A percentile compares a stretch with the other conserved stretches of the same genome.
These are phyloP conservation scores for Vigna hirtella DNA, from an alignment of 306 rosid species.

Conservation along the genomic window DNA sequence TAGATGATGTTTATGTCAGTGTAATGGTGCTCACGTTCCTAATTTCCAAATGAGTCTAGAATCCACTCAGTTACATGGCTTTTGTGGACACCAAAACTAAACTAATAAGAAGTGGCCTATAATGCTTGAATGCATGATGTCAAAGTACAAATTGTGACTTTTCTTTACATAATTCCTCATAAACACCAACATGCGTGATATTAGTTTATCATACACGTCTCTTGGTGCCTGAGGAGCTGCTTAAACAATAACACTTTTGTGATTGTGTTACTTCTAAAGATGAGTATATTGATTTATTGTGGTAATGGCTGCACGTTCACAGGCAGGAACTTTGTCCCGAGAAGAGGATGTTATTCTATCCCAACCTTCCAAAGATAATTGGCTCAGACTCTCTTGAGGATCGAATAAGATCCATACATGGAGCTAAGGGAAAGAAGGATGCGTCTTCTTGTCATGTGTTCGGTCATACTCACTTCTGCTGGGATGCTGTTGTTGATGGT, in stretches of 20 bases:
- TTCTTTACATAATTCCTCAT: background rate
- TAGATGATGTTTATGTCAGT: no score
- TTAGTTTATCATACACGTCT: background rate
- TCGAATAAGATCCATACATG: slow-evolving; percentile 80
- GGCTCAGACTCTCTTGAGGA: slow-evolving; percentile 82
- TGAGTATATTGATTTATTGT: slow-evolving; percentile 14
- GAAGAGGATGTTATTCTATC: slow-evolving; percentile 94
- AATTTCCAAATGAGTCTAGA: no score
- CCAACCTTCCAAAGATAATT: slow-evolving; percentile 83
- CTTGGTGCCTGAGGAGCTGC: background rate
- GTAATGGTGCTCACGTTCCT: no score
- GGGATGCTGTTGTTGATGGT: slow-evolving; percentile 80
- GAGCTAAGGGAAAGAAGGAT: slow-evolving; percentile 55
- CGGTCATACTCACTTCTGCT: slow-evolving; percentile 88
- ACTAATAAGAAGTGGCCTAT: no score
- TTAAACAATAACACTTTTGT: background rate
- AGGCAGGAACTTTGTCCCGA: slow-evolving; percentile 96
- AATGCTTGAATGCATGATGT: no score
- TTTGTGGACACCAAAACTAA: no score
- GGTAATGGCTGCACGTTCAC: slow-evolving; percentile 35
- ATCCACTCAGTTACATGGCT: no score
- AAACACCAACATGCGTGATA: slow-evolving; percentile 7
- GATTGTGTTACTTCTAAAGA: slow-evolving; percentile 8
- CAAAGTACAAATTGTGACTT: no score
- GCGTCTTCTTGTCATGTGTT: slow-evolving; percentile 75